These are phyloP conservation scores for Aspergillus quadrilineatus DNA, from an alignment of 2,329 filamentous ascomycete species.

Conservation along the genomic window DNA sequence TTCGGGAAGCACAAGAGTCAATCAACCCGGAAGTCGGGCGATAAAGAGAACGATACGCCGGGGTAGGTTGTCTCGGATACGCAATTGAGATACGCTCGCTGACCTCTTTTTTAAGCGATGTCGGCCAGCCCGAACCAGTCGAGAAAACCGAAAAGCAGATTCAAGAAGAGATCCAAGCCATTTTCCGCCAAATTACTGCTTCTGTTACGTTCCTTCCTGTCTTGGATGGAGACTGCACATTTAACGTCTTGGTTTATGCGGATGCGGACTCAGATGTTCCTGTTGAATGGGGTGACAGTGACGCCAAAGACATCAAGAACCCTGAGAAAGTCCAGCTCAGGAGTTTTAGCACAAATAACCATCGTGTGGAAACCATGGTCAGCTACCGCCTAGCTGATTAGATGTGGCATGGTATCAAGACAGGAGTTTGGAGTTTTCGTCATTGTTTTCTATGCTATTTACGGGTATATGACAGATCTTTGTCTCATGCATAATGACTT, in stretches of 20 bases:
- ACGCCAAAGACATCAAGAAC: constrained; percentile 93
- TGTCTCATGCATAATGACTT: constrained; percentile 3
- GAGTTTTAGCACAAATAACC: constrained; percentile 93
- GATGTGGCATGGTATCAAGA: constrained; percentile 17
- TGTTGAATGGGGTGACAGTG: constrained; percentile 97
- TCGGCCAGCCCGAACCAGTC: constrained; percentile 31
- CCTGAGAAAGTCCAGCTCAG: constrained; percentile 93
- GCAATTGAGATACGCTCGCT: neutral
- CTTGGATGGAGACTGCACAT: constrained; percentile 91
- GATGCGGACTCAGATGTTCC: constrained; percentile 96
- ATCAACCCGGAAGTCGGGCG: constrained; percentile 50
- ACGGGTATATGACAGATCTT: neutral
- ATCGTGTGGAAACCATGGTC: constrained; percentile 91
- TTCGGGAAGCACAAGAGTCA: constrained; percentile 54
- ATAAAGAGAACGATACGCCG: constrained; percentile 69
- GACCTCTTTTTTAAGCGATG: constrained; percentile 27
- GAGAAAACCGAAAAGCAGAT: constrained; percentile 94
- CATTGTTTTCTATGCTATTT: neutral
- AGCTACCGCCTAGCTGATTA: constrained; percentile 69
- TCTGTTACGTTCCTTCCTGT: constrained; percentile 96
- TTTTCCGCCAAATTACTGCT: constrained; percentile 97
- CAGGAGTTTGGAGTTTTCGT: constrained; percentile 20
- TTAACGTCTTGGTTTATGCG: constrained; percentile 97
- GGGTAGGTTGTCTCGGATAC: constrained; percentile 44
- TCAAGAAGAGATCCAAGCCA: constrained; percentile 90